phyloP scores from a whole-genome alignment of 108 stramenopile species.

The Pseudonitzschia delicatissima region DNA sequence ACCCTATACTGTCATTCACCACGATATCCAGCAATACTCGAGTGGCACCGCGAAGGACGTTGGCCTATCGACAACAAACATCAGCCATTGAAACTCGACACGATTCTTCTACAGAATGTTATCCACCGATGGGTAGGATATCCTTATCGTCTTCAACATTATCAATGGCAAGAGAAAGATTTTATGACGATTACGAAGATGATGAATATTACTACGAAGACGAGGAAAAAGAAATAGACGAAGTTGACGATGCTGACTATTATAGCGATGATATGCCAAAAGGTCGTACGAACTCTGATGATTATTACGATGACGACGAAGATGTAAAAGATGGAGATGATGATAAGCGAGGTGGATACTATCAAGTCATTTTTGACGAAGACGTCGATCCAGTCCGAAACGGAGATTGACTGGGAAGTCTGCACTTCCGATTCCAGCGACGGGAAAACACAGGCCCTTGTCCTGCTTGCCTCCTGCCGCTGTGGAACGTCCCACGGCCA shows the following conservation, averaged over 20 bases:
- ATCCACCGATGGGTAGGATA: too few species aligned
- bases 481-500: conserved; percentile 45
- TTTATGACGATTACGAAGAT: too few species aligned
- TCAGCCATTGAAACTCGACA: neutral
- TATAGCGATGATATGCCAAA: neutral
- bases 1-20: too few species aligned
- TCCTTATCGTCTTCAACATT: too few species aligned
- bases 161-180: too few species aligned
- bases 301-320: conserved; percentile 7
- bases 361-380: conserved; percentile 24
- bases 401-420: conserved; percentile 33
- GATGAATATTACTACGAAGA: neutral
- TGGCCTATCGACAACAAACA: neutral
- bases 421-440: conserved; percentile 8
- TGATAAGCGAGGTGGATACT: conserved; percentile 21
- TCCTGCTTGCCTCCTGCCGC: conserved; percentile 66
- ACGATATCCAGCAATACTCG: too few species aligned
- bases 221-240: neutral
- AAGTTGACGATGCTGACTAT: conserved; percentile 1
- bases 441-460: conserved; percentile 28
- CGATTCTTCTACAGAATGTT: neutral
- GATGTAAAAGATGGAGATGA: neutral
- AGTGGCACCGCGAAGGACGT: too few species aligned
- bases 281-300: neutral
- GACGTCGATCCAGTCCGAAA: conserved; percentile 24